These are phyloP conservation scores for Solanum hybrid DNA, from an alignment of 305 asterid genomes.

Conservation along the genomic window DNA sequence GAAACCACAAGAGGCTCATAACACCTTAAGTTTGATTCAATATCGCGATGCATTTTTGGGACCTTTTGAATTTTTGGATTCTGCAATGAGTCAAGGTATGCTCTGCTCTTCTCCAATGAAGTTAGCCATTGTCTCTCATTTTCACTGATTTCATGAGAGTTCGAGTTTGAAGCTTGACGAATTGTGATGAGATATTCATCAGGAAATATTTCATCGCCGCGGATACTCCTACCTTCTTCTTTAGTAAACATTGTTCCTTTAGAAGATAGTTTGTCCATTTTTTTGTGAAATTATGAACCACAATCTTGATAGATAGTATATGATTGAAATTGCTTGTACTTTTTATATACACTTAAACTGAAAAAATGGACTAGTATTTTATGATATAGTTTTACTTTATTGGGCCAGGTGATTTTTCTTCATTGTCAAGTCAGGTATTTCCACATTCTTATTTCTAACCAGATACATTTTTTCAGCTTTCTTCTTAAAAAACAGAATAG, in stretches of 20 bases:
- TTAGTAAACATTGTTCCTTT: not conserved
- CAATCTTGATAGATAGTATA: not conserved
- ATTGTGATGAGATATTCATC: not conserved
- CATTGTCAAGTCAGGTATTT: not conserved
- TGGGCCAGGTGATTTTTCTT: not conserved
- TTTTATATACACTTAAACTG: not conserved
- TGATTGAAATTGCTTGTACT: not conserved
- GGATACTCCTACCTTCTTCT: not conserved
- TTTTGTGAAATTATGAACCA: not conserved
- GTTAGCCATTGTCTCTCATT: not conserved
- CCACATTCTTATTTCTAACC: not conserved
- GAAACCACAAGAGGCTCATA: conserved; percentile 6
- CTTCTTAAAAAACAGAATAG: not conserved
- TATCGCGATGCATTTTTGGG: not conserved
- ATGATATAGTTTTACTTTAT: not conserved
- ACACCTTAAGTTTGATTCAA: not conserved
- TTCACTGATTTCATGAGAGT: not conserved
- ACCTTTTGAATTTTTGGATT: not conserved
- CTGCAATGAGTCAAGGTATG: not conserved
- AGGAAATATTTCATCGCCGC: not conserved
- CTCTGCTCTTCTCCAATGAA: not conserved
- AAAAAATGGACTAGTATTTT: not conserved
- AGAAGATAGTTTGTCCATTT: not conserved
- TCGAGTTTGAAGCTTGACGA: not conserved
- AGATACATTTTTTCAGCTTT: not conserved